These are phyloP conservation scores for Candida albicans DNA, from an alignment of 1,139 yeast species.

Conservation along the genomic window DNA sequence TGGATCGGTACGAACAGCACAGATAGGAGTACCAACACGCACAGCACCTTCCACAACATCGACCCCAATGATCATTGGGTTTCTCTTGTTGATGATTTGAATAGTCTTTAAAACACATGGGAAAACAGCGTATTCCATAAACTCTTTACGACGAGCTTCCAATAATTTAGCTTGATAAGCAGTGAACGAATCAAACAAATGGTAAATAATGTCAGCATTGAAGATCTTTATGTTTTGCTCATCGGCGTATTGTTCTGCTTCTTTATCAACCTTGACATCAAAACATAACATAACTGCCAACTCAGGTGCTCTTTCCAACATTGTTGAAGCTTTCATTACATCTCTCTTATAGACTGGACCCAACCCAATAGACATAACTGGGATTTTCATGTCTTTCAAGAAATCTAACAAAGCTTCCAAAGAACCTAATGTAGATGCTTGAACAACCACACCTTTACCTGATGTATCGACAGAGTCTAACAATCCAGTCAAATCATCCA, in stretches of 20 bases:
- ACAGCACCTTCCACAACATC: slow-evolving; percentile 92
- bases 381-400: slow-evolving; percentile 97
- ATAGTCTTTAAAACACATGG: slow-evolving; percentile 94
- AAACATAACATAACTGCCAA: slow-evolving; percentile 96
- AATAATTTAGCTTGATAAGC: slow-evolving; percentile 86
- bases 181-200: slow-evolving; percentile 90
- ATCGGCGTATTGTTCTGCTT: slow-evolving; percentile 95
- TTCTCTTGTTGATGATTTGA: slow-evolving; percentile 96
- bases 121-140: slow-evolving; percentile 85
- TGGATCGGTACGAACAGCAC: slow-evolving; percentile 90
- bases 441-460: slow-evolving; percentile 97
- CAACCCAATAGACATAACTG: slow-evolving; percentile 96
- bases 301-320: slow-evolving; percentile 96
- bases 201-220: slow-evolving; percentile 95
- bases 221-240: slow-evolving; percentile 90
- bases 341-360: slow-evolving; percentile 98
- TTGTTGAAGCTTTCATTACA: slow-evolving; percentile 94
- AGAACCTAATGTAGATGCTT: slow-evolving; percentile 97
- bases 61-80: slow-evolving; percentile 99
- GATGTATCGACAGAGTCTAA: slow-evolving; percentile 91
- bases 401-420: slow-evolving; percentile 95
- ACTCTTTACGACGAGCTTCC: slow-evolving; percentile 88
- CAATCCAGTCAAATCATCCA: slow-evolving; percentile 96
- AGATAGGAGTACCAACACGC: slow-evolving; percentile 90
- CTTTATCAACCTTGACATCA: slow-evolving; percentile 95